phyloP scores from a whole-genome alignment of 139 green algal species.

The Ulvella scutata region DNA sequence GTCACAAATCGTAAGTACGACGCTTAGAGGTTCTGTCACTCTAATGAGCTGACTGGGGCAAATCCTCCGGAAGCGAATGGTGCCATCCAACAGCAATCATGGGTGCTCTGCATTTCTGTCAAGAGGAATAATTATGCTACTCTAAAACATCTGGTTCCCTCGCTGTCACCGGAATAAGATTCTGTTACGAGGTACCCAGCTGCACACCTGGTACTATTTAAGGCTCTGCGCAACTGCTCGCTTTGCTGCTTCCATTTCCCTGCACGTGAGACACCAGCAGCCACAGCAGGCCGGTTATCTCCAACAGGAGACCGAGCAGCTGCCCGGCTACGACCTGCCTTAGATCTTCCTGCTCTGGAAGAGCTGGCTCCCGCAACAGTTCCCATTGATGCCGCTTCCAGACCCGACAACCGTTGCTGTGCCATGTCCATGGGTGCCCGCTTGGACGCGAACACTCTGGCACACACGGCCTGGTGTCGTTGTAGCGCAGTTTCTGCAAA shows the following conservation, averaged over 20 bases:
- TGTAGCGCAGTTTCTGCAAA: neutral
- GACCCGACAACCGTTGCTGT: neutral
- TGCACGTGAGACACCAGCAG: neutral
- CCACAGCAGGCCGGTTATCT: neutral
- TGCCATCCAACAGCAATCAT: neutral
- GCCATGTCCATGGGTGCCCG: neutral
- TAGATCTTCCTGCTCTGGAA: no score
- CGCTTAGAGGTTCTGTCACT: no score
- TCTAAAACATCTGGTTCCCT: no score
- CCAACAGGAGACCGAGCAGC: no score
- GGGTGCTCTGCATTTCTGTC: neutral
- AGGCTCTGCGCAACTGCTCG: conserved; percentile 32
- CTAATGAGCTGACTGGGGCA: neutral
- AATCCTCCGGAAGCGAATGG: neutral
- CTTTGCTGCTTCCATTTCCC: conserved; percentile 40
- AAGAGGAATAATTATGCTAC: neutral
- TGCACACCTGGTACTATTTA: conserved; percentile 5
- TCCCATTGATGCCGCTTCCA: neutral
- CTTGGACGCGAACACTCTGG: neutral
- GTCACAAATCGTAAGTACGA: no score
- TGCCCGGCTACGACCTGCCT: no score
- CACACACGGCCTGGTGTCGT: neutral
- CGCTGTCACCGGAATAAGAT: no score
- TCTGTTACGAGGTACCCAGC: neutral
- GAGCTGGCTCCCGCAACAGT: no score